Base-by-base conservation (phyloP, 352 stramenopile genomes). In the Globisporangium spiculum region DNA sequence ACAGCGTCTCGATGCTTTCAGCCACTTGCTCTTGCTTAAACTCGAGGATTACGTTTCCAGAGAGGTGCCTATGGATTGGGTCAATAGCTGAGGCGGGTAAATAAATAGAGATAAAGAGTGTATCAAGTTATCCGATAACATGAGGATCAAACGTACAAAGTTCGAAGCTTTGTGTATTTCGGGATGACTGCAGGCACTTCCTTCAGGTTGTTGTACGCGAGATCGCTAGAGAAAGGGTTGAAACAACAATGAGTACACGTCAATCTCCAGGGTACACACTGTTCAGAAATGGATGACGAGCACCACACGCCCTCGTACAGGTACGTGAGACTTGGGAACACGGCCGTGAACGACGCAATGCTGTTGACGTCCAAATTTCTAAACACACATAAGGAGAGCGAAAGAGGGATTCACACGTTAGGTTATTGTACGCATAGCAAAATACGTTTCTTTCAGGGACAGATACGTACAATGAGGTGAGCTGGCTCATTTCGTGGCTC, bases 241-340 rank as follows among this genome's bases (percentile, higher is more conserved):
- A 57, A 44, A 44, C 41, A 44, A 16, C 14, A 38, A 52, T 20
- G 52, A 2, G 7, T 10, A 24, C 10, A 41, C 32, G 30, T 34
- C 30, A 34, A 24, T 24, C 22, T 24, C 22, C 22, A 24, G 22
- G 30, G 6, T 34, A 34, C 30, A 3, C 6, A 7, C 2, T 18
- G 32, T 34, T 32, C 0, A 62, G 32, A 20, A 7, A 9, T 22
- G 1, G 0, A 34, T 9, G 52, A 22, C 18, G 56, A 36, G 22
- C 22, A 7, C 24, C 26, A 38, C 30, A 34, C 30, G 30, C 20
- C 18, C 9, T 56, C 62, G 52, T 54, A 67, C 62, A 67, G 50
- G 24, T 54, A 46, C 16, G n/a, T 56, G 30, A 67, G 62, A 4
- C 61, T 67, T 3, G 52, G 62, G 52, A 46, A 67, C 20, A 44